These are phyloP conservation scores for Annona squamosa DNA, from an alignment of 164 flowering plant genomes.

Conservation along the genomic window DNA sequence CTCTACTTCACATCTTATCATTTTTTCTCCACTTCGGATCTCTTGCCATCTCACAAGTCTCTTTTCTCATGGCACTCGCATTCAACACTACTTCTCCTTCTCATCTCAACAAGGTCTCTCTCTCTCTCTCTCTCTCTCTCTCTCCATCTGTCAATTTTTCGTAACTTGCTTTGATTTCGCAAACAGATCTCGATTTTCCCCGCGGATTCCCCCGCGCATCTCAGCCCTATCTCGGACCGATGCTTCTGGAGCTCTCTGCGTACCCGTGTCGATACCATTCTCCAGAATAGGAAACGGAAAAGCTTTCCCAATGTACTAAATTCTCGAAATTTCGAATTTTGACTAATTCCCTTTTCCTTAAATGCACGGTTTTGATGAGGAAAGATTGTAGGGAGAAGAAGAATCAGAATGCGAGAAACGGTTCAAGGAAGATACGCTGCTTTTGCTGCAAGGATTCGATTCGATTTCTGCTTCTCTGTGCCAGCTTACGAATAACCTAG, in stretches of 20 bases:
- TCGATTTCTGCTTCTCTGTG: slow-evolving; percentile 62
- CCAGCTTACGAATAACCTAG: slow-evolving; percentile 58
- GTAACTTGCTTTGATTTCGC: not conserved
- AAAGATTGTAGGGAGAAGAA: slow-evolving; percentile 22
- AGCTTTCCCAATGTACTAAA: slow-evolving; percentile 15
- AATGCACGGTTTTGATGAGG: not conserved
- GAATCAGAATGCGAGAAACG: slow-evolving; percentile 26
- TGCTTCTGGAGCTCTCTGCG: slow-evolving; percentile 67
- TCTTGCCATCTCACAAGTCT: no score
- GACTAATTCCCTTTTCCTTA: not conserved
- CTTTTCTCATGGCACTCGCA: slow-evolving; percentile 45
- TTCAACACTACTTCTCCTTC: slow-evolving; percentile 41
- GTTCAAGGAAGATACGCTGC: slow-evolving; percentile 65
- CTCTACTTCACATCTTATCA: not conserved
- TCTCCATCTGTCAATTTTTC: not conserved
- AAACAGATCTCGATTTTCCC: slow-evolving; percentile 28
- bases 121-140: slow-evolving; percentile 3
- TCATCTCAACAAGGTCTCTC: slow-evolving; percentile 32
- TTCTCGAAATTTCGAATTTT: not conserved
- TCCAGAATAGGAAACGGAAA: slow-evolving; percentile 35
- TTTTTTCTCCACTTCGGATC: no score
- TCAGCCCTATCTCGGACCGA: slow-evolving; percentile 62
- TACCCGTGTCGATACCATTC: slow-evolving; percentile 48
- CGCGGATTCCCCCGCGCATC: slow-evolving; percentile 29
- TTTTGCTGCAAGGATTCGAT: slow-evolving; percentile 85